Evolutionary conservation across 139 green algal genomes (phyloP), one percentile per base, ranked within the genome.

Genomic region (Coccomyxa sp.): DNA sequence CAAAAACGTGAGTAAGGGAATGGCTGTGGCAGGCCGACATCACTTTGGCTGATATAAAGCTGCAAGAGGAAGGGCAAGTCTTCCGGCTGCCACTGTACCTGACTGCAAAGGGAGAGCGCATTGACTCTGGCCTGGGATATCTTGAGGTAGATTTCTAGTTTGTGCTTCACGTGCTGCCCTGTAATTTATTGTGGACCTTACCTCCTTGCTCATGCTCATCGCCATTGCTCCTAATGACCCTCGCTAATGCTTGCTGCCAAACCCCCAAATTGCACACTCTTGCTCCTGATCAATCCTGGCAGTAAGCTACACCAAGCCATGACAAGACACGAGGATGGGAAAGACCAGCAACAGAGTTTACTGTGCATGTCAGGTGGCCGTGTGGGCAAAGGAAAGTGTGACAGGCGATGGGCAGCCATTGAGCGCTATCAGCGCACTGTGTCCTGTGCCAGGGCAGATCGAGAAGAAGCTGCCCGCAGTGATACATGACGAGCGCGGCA

Each of bases 381-480:
- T 51, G 38, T 51, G 38, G 38, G 38, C 38, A 51, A 51, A 51
- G 38, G 38, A 51, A 7, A 51, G 38, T 51, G 38, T 51, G 3
- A 51, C 38, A 11, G 38, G 38, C 38, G 38, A 51, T 51, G 38
- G 21, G 63, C 18, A 71, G 63, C 18, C 63, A 1, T 25, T 9
- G 18, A 71, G 18, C 63, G 21, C 21, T 71, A 25, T 71, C 63
- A 71, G 63, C 63, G 21, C 63, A 71, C 18, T 71, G 63, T 71
- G 63, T 25, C 81, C 71, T 80, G 68, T 38, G 59, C 75, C 63
- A n/a, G 59, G 71, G 15, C 79, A 74, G 58, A 77, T 60, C 0
- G 31, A 66, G 58, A 84, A 84, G 60, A 74, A 79, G 15, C 79
- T 79, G 84, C 84, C 84, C 11, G 32, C 30, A 23, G 79, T 87